A percentile compares a stretch with the other conserved stretches of the same genome.
These are phyloP conservation scores for Pythium folliculosum DNA, from an alignment of 352 stramenopile species.

Conservation along the genomic window DNA sequence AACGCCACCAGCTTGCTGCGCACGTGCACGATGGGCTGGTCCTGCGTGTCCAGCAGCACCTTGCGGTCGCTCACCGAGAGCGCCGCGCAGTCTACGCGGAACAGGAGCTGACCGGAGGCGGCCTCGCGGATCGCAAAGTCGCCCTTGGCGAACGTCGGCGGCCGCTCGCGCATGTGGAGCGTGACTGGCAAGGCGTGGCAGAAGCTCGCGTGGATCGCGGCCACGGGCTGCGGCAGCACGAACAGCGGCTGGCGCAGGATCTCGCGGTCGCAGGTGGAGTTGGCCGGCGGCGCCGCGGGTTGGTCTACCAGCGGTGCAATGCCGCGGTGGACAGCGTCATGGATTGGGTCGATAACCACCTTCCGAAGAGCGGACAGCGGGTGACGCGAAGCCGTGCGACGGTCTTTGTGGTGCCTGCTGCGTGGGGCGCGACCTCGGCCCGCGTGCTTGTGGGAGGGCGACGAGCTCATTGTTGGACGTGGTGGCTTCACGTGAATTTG, in stretches of 20 bases:
- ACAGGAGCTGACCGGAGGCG: slow-evolving; percentile 11
- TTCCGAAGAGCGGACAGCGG: too few species aligned
- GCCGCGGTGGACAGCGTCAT: too few species aligned
- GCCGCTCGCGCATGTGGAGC: slow-evolving; percentile 32
- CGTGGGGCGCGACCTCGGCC: too few species aligned
- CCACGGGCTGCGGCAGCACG: slow-evolving; percentile 13
- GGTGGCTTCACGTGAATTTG: too few species aligned
- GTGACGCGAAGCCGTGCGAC: too few species aligned
- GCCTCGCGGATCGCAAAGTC: slow-evolving; percentile 32
- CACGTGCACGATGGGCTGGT: slow-evolving; percentile 25
- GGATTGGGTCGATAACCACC: too few species aligned
- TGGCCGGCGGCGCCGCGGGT: too few species aligned
- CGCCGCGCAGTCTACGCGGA: slow-evolving; percentile 23
- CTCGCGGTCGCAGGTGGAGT: neutral
- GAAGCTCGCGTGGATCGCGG: slow-evolving; percentile 19
- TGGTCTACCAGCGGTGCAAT: too few species aligned
- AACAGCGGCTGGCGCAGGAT: slow-evolving; percentile 16
- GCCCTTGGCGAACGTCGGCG: slow-evolving; percentile 25
- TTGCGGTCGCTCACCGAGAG: slow-evolving; percentile 28
- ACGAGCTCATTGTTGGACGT: too few species aligned
- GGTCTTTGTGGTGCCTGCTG: too few species aligned
- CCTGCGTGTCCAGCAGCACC: slow-evolving; percentile 21
- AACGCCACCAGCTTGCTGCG: slow-evolving; percentile 21
- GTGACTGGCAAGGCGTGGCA: slow-evolving; percentile 21
- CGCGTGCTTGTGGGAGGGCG: too few species aligned